phyloP scores from a whole-genome alignment of 345 rosid species.

The Sisymbrium irio region DNA sequence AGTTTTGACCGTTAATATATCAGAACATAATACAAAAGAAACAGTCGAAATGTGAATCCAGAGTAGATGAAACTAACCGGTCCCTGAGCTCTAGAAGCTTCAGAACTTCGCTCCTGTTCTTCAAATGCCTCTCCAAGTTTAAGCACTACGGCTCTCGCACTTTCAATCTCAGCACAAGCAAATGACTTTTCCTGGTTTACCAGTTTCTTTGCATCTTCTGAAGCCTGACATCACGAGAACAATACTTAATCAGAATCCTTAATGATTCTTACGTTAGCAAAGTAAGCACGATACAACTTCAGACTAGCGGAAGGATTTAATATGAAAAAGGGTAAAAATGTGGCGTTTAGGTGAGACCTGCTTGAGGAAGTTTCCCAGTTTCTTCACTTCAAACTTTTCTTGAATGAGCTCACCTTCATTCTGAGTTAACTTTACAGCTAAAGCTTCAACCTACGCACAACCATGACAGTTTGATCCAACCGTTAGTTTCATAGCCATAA shows the following conservation, averaged over 20 bases:
- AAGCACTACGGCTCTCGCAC: conserved; percentile 91
- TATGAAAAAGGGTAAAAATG: background rate
- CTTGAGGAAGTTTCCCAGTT: conserved; percentile 84
- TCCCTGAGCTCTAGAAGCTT: conserved; percentile 60
- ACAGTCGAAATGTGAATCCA: background rate
- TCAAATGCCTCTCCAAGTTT: conserved; percentile 92
- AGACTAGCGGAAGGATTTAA: background rate
- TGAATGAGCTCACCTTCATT: conserved; percentile 98
- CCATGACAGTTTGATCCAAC: background rate
- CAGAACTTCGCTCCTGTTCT: conserved; percentile 72
- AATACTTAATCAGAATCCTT: background rate
- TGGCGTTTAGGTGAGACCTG: conserved; percentile 48
- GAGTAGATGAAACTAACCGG: conserved; percentile 23
- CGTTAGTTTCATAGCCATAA: background rate
- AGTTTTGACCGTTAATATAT: background rate
- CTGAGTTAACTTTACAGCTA: conserved; percentile 96
- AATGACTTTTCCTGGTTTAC: conserved; percentile 95
- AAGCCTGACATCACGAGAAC: conserved; percentile 50
- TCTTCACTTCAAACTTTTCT: conserved; percentile 98
- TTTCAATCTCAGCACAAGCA: conserved; percentile 99
- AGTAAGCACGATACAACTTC: background rate
- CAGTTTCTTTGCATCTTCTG: conserved; percentile 98
- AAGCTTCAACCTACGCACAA: conserved; percentile 74
- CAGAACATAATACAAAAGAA: background rate
- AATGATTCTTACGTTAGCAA: background rate